phyloP scores from a whole-genome alignment of 2,329 filamentous ascomycete genomes.

The Cladobotryum mycophilum region DNA sequence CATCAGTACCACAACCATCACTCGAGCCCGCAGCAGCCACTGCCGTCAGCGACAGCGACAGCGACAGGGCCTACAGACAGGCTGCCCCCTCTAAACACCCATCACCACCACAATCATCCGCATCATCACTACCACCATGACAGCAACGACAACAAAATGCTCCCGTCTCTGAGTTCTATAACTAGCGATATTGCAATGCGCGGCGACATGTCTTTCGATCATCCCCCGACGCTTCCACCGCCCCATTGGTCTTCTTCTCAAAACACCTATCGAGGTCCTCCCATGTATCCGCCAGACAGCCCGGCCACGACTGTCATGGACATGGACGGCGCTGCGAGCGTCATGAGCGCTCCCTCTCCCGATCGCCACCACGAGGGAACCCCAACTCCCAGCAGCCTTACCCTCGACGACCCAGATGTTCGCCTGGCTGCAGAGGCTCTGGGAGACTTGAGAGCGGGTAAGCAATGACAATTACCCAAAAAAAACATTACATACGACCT shows the following conservation, averaged over 20 bases:
- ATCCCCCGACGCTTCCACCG: slow-evolving; percentile 17
- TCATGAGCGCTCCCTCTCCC: slow-evolving; percentile 34
- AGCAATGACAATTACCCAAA: slow-evolving; percentile 22
- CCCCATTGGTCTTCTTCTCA: slow-evolving; percentile 43
- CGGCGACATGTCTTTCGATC: slow-evolving; percentile 16
- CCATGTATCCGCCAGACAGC: slow-evolving; percentile 34
- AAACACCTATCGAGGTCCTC: slow-evolving; percentile 37
- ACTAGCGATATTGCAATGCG: slow-evolving; percentile 23
- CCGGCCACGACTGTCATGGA: slow-evolving; percentile 46
- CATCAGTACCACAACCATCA: slow-evolving; percentile 6
- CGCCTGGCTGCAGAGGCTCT: slow-evolving; percentile 68
- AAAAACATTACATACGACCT: no score
- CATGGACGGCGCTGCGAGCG: slow-evolving; percentile 38
- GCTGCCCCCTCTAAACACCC: slow-evolving; percentile 22
- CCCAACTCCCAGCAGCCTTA: slow-evolving; percentile 43
- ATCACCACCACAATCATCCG: slow-evolving; percentile 18
- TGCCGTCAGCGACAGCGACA: slow-evolving; percentile 8
- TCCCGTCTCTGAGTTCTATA: slow-evolving; percentile 32
- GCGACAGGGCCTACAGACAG: slow-evolving; percentile 2
- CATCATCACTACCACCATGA: slow-evolving; percentile 22
- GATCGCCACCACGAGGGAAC: slow-evolving; percentile 21
- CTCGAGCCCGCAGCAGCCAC: slow-evolving; percentile 6
- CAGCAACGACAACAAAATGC: slow-evolving; percentile 22
- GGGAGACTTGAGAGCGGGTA: slow-evolving; percentile 68
- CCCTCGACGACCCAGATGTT: slow-evolving; percentile 60